Percentiles rank a stretch among this genome's conserved stretches.
These are phyloP conservation scores for Fusarium sarcochroum DNA, from an alignment of 2,329 filamentous ascomycete genomes.

Conservation along the genomic window DNA sequence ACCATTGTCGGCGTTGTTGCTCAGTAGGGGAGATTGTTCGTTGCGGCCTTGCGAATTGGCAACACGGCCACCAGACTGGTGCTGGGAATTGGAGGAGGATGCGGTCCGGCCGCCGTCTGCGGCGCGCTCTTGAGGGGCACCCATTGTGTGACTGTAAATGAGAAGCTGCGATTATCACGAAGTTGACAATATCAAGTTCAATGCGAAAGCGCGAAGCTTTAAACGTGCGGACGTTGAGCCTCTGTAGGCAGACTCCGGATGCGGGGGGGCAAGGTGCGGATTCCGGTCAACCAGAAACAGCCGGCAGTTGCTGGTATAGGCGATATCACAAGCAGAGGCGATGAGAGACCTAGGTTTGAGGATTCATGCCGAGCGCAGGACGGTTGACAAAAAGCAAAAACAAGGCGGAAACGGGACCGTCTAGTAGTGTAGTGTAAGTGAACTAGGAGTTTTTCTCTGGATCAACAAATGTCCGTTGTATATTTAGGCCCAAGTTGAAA, in stretches of 20 bases:
- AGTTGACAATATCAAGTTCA: slow-evolving; percentile 20
- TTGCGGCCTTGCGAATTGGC: slow-evolving; percentile 30
- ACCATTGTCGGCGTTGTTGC: slow-evolving; percentile 24
- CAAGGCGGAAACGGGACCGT: neutral
- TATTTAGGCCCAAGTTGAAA: slow-evolving; percentile 11
- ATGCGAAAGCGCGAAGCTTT: slow-evolving; percentile 18
- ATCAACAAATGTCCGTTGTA: slow-evolving; percentile 32
- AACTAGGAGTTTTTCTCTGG: slow-evolving; percentile 3
- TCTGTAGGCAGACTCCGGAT: slow-evolving; percentile 28
- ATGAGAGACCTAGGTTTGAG: neutral
- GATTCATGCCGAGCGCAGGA: slow-evolving; percentile 5
- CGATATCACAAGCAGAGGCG: slow-evolving; percentile 16
- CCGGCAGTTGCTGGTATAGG: slow-evolving; percentile 14
- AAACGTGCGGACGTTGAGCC: slow-evolving; percentile 16
- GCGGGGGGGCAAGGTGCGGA: slow-evolving; percentile 21
- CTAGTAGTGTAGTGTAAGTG: neutral
- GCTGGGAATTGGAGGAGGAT: slow-evolving; percentile 14
- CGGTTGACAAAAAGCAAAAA: slow-evolving; percentile 11
- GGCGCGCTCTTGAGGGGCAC: slow-evolving; percentile 25
- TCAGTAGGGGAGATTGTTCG: slow-evolving; percentile 53
- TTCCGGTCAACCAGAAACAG: slow-evolving; percentile 7
- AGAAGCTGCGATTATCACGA: slow-evolving; percentile 13
- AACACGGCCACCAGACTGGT: slow-evolving; percentile 39
- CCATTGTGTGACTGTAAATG: slow-evolving; percentile 24
- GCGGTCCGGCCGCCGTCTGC: slow-evolving; percentile 16